Percentiles rank a stretch among this genome's conserved stretches.
These are phyloP conservation scores for Lasiodiplodia gonubiensis DNA, from an alignment of 2,329 filamentous ascomycete species.

Conservation along the genomic window DNA sequence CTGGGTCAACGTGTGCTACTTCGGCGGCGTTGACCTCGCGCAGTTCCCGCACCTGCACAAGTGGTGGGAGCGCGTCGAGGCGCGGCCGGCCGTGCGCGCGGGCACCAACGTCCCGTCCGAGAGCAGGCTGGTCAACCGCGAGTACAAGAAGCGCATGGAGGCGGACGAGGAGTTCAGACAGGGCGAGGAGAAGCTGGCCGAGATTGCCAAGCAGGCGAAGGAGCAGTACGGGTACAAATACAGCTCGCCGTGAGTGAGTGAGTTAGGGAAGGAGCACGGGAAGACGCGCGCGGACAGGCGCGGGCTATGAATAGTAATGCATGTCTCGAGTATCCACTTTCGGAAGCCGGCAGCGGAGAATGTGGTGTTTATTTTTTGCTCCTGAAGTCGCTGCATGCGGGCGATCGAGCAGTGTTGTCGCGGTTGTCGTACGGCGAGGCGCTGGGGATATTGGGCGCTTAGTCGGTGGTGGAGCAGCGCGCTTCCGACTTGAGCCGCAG, in stretches of 20 bases:
- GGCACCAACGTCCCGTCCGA: conserved; percentile 46
- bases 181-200: conserved; percentile 49
- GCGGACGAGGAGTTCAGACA: conserved; percentile 57
- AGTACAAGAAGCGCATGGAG: conserved; percentile 47
- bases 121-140: conserved; percentile 49
- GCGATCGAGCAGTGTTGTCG: neutral
- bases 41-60: conserved; percentile 51
- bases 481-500: conserved; percentile 12
- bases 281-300: neutral
- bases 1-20: conserved; percentile 51
- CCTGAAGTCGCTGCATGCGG: neutral
- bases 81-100: conserved; percentile 50
- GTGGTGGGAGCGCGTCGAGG: conserved; percentile 52
- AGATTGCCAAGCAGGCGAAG: conserved; percentile 49
- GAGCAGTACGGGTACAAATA: conserved; percentile 55
- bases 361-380: neutral
- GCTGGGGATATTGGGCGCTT: conserved; percentile 21
- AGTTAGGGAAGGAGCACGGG: neutral
- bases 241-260: conserved; percentile 33
- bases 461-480: neutral
- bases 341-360: conserved; percentile 16
- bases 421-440: conserved; percentile 23
- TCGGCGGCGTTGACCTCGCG: conserved; percentile 50
- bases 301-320: conserved; percentile 15
- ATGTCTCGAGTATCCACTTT: neutral